Evolutionary conservation across 2,329 filamentous ascomycete species (phyloP).

Genomic region (Sclerotinia glacialis): DNA sequence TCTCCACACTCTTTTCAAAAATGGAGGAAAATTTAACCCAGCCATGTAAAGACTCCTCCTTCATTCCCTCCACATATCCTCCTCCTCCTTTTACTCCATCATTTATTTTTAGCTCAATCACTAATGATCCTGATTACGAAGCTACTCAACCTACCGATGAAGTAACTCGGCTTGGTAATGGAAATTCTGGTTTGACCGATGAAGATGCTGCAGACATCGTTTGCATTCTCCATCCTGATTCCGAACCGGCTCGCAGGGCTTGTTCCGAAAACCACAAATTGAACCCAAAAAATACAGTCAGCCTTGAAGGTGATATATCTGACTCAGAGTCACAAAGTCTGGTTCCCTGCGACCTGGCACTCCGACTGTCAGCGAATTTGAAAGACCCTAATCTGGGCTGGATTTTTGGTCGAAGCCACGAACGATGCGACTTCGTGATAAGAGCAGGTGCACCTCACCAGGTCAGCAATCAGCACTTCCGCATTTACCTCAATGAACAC

Average conservation of each 20-base stretch:
- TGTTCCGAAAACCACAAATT: conserved; percentile 50
- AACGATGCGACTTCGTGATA: conserved; percentile 69
- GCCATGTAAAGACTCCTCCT: conserved; percentile 32
- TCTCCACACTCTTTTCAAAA: conserved; percentile 26
- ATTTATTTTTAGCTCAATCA: conserved; percentile 8
- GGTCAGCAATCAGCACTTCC: conserved; percentile 94
- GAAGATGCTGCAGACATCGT: conserved; percentile 85
- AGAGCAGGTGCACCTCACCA: conserved; percentile 64
- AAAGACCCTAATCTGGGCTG: conserved; percentile 72
- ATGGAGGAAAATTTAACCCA: conserved; percentile 37
- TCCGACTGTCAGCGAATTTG: conserved; percentile 72
- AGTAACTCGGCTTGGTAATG: conserved; percentile 72
- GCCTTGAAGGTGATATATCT: conserved; percentile 45
- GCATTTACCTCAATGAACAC: conserved; percentile 84
- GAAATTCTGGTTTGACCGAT: conserved; percentile 78
- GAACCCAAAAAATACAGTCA: conserved; percentile 60
- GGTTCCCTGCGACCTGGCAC: conserved; percentile 60
- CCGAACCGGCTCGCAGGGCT: conserved; percentile 67
- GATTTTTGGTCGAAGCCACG: conserved; percentile 75
- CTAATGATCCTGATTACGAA: conserved; percentile 38
- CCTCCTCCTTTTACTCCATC: neutral
- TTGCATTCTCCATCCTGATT: conserved; percentile 80
- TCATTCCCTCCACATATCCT: conserved; percentile 15
- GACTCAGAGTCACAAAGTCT: conserved; percentile 30
- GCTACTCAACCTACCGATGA: conserved; percentile 80